Conservation (phyloP, 1,284 basidiomycete genomes). For the Ustanciosporium gigantosporum region DNA sequence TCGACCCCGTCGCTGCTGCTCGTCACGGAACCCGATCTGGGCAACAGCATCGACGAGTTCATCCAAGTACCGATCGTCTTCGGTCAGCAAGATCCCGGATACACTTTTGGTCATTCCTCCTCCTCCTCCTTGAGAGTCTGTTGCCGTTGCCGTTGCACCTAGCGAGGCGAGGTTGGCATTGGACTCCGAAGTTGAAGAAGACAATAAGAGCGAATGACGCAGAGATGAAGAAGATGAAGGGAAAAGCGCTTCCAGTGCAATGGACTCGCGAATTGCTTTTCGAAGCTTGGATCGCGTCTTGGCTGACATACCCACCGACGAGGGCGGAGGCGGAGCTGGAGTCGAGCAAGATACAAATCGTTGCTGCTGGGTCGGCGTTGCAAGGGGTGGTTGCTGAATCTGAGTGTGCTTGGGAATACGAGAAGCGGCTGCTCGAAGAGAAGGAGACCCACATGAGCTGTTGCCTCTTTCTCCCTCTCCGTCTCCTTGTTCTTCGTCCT, state of each 20-base stretch:
- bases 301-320: no score
- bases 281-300: constrained; percentile 12
- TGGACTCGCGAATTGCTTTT: constrained; percentile 21
- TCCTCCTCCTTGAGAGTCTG: no score
- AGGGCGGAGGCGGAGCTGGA: no score
- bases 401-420: constrained; percentile 7
- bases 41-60: no score
- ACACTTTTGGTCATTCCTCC: constrained; percentile 17
- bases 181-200: neutral
- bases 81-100: constrained; percentile 20
- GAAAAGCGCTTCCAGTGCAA: constrained; percentile 22
- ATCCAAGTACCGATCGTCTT: constrained; percentile 22
- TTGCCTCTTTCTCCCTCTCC: constrained; percentile 7
- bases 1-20: no score
- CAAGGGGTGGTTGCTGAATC: no score
- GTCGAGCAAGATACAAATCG: no score
- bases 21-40: no score
- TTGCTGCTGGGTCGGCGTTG: no score
- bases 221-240: neutral
- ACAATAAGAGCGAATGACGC: neutral
- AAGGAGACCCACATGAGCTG: no score
- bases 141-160: neutral
- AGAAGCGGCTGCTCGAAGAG: constrained; percentile 13
- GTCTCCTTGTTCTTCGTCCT: no score
- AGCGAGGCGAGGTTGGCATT: no score